These are phyloP conservation scores for Mariannaea elegans DNA, from an alignment of 2,329 filamentous ascomycete species.

Conservation along the genomic window DNA sequence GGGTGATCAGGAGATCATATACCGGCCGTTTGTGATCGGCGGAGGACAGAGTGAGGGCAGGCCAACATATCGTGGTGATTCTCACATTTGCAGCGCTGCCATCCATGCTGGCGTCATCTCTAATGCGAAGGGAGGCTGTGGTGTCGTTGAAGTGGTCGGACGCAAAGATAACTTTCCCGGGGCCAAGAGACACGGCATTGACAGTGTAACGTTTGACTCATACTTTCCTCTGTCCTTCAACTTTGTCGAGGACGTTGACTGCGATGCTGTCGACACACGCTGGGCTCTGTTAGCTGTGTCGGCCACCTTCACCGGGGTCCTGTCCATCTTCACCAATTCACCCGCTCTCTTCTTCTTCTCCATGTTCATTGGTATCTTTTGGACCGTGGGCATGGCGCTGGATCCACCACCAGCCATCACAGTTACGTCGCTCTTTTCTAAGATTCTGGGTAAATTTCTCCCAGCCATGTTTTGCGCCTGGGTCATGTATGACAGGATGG, in stretches of 20 bases:
- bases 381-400: constrained; percentile 88
- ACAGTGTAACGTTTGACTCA: constrained; percentile 81
- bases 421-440: constrained; percentile 77
- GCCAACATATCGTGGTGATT: constrained; percentile 85
- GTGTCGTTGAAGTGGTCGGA: constrained; percentile 79
- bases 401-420: constrained; percentile 79
- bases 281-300: constrained; percentile 89
- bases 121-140: constrained; percentile 79
- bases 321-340: constrained; percentile 85
- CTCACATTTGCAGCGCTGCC: constrained; percentile 85
- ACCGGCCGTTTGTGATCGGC: constrained; percentile 73
- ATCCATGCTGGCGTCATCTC: constrained; percentile 84
- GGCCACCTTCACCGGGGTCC: constrained; percentile 76
- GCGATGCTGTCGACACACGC: constrained; percentile 78
- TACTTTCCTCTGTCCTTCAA: constrained; percentile 89
- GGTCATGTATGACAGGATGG: constrained; percentile 87
- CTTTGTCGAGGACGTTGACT: constrained; percentile 73
- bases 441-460: constrained; percentile 81
- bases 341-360: constrained; percentile 86
- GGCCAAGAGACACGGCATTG: constrained; percentile 76
- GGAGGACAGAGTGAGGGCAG: constrained; percentile 54
- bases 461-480: constrained; percentile 88
- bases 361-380: constrained; percentile 83
- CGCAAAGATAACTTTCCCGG: constrained; percentile 69
- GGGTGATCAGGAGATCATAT: constrained; percentile 72